Evolutionary conservation across 495 filamentous ascomycete species (phyloP), one percentile per base, ranked within the genome.

Genomic region (Bryoglossum gracile): DNA sequence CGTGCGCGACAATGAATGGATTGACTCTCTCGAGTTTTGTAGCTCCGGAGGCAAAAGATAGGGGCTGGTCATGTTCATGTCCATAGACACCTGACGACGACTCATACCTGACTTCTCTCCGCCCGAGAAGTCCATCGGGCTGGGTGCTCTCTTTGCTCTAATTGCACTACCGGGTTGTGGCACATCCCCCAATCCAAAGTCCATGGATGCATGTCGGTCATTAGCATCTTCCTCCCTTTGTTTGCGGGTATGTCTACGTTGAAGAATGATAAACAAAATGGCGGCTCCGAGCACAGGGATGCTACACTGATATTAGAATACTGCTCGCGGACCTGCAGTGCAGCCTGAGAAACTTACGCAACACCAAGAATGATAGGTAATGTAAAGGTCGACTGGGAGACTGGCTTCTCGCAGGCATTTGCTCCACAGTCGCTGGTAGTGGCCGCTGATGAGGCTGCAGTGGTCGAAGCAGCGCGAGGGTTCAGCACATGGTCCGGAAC

Each of bases 151-250:
- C 9, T 35, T 11, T 6, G 22, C 25, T 26, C 28, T 53, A 26
- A 49, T 57, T 25, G 73, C 70, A 28, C 67, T 65, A 40, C 51
- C 63, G n/a, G 56, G 33, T 18, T 46, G 54, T 22, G 58, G 21
- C 16, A 61, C 56, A 3, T 71, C 72, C 9, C 77, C 86, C 63
- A 95, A 66, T 23, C 92, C 92, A 62, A 97, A 98, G 63, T 98
- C 92, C 60, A 97, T 76, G 2, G 88, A 95, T 60, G 84, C 94
- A 64, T 94, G 86, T 56, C 87, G 85, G 62, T 96, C 91, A 51
- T 86, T 79, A 24, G 74, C 72, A 64, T 98, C 92, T 69, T 98
- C 92, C 33, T 69, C 68, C 50, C 74, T 72, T 50, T 89, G 76
- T 54, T 77, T 91, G 55, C 78, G 77, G 13, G 86, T 69, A 56